A percentile compares a stretch with the other conserved stretches of the same genome.
Evolutionary conservation across 345 rosid species (phyloP).

Genomic region (Theobroma cacao): DNA sequence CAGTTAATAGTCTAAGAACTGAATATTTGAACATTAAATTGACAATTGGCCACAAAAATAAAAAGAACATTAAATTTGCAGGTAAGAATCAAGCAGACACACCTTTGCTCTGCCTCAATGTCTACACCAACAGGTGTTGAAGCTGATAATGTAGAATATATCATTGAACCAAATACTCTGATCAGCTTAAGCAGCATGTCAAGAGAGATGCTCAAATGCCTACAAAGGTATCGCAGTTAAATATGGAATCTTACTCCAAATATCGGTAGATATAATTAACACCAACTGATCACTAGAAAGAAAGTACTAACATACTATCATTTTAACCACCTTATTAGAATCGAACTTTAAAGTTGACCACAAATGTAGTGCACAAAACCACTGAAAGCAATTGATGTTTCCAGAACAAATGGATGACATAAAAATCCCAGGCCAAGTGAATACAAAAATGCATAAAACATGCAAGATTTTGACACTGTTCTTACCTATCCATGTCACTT

Average conservation of each 20-base stretch:
- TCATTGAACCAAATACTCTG: conserved; percentile 71
- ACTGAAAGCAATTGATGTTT: not conserved
- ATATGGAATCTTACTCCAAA: not conserved
- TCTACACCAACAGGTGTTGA: conserved; percentile 89
- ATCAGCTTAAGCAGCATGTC: conserved; percentile 89
- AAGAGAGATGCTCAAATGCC: conserved; percentile 81
- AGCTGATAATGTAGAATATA: conserved; percentile 78
- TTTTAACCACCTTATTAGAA: not conserved
- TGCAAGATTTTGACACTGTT: conserved; percentile 1
- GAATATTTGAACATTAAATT: not conserved
- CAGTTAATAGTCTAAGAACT: not conserved
- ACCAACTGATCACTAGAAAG: not conserved
- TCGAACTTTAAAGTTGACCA: not conserved
- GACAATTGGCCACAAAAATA: no score
- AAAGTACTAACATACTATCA: not conserved
- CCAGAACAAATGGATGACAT: not conserved
- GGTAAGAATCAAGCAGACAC: conserved; percentile 7
- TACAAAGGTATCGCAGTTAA: conserved; percentile 26
- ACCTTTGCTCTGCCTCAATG: conserved; percentile 99
- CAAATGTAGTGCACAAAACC: not conserved
- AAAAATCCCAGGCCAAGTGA: not conserved
- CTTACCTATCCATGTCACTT: conserved; percentile 87
- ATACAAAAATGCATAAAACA: not conserved
- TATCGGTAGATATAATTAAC: not conserved
- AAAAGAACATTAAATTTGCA: not conserved